Evolutionary conservation across 1,139 yeast genomes (phyloP).

Genomic region (Yamadazyma triangularis): DNA sequence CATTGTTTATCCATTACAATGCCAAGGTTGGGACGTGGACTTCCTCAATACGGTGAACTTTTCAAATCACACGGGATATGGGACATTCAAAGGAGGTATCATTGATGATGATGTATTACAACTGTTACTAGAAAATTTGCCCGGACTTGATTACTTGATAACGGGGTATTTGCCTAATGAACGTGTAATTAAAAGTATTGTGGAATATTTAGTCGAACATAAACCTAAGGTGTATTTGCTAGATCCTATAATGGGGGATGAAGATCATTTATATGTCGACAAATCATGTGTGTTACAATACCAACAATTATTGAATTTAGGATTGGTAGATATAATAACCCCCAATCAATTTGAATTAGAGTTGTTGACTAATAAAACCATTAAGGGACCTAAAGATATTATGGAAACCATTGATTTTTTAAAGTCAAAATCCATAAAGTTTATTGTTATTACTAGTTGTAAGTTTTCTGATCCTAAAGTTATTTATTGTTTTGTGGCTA

Average conservation of each 20-base stretch:
- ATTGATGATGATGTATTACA: slow-evolving; percentile 5
- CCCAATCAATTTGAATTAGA: slow-evolving; percentile 90
- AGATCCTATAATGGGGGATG: slow-evolving; percentile 94
- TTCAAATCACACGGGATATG: slow-evolving; percentile 83
- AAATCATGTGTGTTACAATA: slow-evolving; percentile 63
- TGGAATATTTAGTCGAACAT: not conserved
- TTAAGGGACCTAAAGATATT: slow-evolving; percentile 36
- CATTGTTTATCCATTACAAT: slow-evolving; percentile 75
- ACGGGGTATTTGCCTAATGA: slow-evolving; percentile 37
- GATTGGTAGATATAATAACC: slow-evolving; percentile 60
- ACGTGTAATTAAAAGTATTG: slow-evolving; percentile 5
- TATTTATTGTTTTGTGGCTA: slow-evolving; percentile 53
- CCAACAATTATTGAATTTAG: slow-evolving; percentile 42
- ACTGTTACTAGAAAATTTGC: slow-evolving; percentile 2
- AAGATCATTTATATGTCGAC: slow-evolving; percentile 74
- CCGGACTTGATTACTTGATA: slow-evolving; percentile 17
- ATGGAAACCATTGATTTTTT: slow-evolving; percentile 33
- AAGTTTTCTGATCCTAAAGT: slow-evolving; percentile 14
- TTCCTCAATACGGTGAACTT: slow-evolving; percentile 73
- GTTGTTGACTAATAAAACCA: slow-evolving; percentile 50
- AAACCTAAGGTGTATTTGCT: slow-evolving; percentile 37
- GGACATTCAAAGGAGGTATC: slow-evolving; percentile 22
- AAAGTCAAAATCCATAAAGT: slow-evolving; percentile 41
- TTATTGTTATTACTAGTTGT: slow-evolving; percentile 58
- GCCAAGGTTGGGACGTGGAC: slow-evolving; percentile 82